Conservation (phyloP, 257 asterid species). For the Plantago elongata region DNA sequence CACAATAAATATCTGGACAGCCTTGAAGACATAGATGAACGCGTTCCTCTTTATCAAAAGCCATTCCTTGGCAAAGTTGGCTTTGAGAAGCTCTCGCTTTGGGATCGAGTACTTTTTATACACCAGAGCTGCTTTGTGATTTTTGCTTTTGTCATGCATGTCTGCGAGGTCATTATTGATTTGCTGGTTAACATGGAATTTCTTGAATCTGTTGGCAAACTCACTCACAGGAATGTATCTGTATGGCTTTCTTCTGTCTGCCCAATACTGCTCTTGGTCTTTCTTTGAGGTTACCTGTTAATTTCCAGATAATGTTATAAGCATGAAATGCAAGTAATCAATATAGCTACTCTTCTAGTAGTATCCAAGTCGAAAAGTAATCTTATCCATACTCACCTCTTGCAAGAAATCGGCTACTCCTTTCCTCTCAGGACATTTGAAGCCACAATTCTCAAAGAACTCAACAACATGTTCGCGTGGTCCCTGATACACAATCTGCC, state of each 20-base stretch:
- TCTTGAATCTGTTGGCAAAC: constrained; percentile 39
- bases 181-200: constrained; percentile 47
- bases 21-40: constrained; percentile 57
- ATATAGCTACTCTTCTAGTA: background rate
- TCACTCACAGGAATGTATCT: constrained; percentile 41
- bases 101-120: constrained; percentile 44
- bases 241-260: constrained; percentile 38
- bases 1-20: constrained; percentile 48
- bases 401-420: constrained; percentile 58
- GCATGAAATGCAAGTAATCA: background rate
- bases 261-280: constrained; percentile 76
- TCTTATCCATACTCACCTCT: constrained; percentile 26
- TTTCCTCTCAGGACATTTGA: constrained; percentile 71
- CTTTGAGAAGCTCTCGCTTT: constrained; percentile 44
- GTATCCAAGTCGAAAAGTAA: background rate
- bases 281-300: constrained; percentile 62
- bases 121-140: constrained; percentile 51
- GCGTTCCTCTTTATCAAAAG: constrained; percentile 57
- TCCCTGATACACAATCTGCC: constrained; percentile 66
- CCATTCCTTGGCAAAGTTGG: constrained; percentile 66
- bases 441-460: constrained; percentile 59
- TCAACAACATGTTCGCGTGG: constrained; percentile 44
- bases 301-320: background rate
- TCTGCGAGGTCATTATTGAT: constrained; percentile 49
- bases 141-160: constrained; percentile 35